Percentiles rank a stretch among this genome's conserved stretches.
Evolutionary conservation across 2,329 filamentous ascomycete species (phyloP).

Genomic region (Aspergillus tubingensis): DNA sequence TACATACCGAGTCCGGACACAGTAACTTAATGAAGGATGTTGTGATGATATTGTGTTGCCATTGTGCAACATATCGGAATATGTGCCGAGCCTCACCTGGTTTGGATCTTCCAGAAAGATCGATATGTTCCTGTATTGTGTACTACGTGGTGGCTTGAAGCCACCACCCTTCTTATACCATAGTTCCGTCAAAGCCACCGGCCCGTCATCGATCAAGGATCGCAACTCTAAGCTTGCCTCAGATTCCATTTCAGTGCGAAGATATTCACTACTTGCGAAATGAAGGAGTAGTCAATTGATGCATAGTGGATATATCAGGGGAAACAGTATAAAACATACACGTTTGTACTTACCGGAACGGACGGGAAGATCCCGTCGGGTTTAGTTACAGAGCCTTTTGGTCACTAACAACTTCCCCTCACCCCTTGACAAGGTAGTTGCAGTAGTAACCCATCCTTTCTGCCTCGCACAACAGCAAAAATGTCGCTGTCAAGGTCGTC

Average conservation of each 20-base stretch:
- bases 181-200: neutral
- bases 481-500: neutral
- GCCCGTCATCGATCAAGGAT: neutral
- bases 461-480: neutral
- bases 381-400: neutral
- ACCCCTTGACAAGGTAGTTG: neutral
- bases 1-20: neutral
- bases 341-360: neutral
- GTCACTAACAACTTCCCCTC: neutral
- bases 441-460: too few species aligned
- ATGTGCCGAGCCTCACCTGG: neutral
- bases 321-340: neutral
- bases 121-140: constrained; percentile 6
- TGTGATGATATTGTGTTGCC: neutral
- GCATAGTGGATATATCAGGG: neutral
- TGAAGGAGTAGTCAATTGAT: too few species aligned
- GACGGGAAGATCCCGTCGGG: constrained; percentile 17
- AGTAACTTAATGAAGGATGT: neutral
- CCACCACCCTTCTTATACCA: constrained; percentile 1
- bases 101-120: constrained; percentile 12
- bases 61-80: neutral
- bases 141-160: constrained; percentile 5
- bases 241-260: too few species aligned
- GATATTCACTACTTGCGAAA: neutral
- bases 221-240: neutral